Evolutionary conservation across 2,329 filamentous ascomycete species (phyloP).

Genomic region (Berkeleyomyces rouxiae): DNA sequence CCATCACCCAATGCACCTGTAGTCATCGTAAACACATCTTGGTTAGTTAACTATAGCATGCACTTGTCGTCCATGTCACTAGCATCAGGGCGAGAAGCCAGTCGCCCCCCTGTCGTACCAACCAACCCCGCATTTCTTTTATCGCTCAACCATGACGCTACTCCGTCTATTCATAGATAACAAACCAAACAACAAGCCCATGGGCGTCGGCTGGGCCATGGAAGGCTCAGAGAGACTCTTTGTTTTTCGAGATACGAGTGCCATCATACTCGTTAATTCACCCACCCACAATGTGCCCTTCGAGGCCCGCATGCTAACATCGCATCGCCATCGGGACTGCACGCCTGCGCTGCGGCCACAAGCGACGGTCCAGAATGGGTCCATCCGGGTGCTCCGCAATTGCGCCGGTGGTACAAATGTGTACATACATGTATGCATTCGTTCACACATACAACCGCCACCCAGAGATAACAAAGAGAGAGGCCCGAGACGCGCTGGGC

Average conservation of each 20-base stretch:
- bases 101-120: background rate
- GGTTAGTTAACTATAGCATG: too few species aligned
- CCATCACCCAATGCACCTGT: too few species aligned
- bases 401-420: background rate
- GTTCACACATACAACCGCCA: background rate
- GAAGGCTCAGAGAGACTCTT: background rate
- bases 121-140: slow-evolving; percentile 1
- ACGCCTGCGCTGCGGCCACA: background rate
- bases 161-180: background rate
- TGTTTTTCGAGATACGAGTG: background rate
- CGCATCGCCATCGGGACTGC: background rate
- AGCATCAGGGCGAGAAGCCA: background rate
- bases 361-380: background rate
- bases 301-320: background rate
- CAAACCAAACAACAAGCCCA: background rate
- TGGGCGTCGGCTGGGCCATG: background rate
- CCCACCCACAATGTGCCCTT: too few species aligned
- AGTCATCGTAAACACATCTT: too few species aligned
- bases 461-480: background rate
- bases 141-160: background rate
- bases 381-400: slow-evolving; percentile 5
- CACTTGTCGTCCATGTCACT: background rate
- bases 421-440: background rate
- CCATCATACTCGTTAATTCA: too few species aligned
- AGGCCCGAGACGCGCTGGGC: background rate